Evolutionary conservation across 2,329 filamentous ascomycete species (phyloP), one percentile per base, ranked within the genome.

Genomic region (Davidsoniella neocaledoniae): DNA sequence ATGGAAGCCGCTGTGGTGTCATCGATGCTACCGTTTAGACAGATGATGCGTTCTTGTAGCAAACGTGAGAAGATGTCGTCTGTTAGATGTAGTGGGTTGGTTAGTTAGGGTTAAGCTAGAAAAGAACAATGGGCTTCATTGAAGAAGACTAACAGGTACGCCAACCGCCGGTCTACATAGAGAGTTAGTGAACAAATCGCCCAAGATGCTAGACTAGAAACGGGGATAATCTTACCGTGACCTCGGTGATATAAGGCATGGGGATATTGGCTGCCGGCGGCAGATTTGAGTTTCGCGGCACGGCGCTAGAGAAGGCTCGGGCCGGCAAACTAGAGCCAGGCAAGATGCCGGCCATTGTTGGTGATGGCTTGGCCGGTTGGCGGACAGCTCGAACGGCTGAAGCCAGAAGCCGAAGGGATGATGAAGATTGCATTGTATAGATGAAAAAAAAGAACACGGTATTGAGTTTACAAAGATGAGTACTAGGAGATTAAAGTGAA

Each of bases 1-100:
- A 96, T 86, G 40, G 83, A 85, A n/a, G 91, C 90, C 37, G 87
- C 94, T 57, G 91, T 79, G 40, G 77, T 81, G 61, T 94, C 86
- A 67, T 96, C 84, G 52, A 96, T 87, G 60, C 84, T 74, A 60
- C 90, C 90, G 60, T 94, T 95, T 36, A 96, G 75, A 62, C 85
- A 94, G 60, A 98, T 75, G 60, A 96, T 96, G 55, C 90, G 85
- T 71, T 96, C 90, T 79, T 86, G 33, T 16, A 88, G 66, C 5
- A 88, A 69, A 60, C 86, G 81, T 17, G 83, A 87, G 65, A 88
- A 88, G 56, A 88, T 86, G 61, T 88, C 83, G 26, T 52, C 50
- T 52, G 8, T 16, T 12, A 29, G n/a, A 23, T 21, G 21, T 21
- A 21, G 21, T 21, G 38, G 37, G 44, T 46, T 49, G 53, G 46